phyloP scores from a whole-genome alignment of 208 protist genomes.

The Leptomonas seymouri region DNA sequence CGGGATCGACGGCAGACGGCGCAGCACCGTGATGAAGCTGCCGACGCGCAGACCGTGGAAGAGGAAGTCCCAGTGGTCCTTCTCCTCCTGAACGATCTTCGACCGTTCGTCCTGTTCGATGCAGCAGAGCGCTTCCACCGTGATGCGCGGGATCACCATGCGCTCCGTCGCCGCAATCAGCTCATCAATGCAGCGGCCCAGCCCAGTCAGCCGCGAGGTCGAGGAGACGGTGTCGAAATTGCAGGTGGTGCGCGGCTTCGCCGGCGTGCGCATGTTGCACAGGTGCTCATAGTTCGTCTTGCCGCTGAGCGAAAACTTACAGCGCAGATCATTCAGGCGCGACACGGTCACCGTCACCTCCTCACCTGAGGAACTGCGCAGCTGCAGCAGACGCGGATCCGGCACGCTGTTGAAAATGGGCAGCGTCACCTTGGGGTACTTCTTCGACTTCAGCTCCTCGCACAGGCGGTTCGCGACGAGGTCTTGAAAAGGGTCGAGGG shows the following conservation, averaged over 20 bases:
- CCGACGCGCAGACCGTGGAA: conserved; percentile 72
- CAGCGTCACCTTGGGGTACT: conserved; percentile 77
- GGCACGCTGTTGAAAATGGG: conserved; percentile 83
- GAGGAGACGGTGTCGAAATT: conserved; percentile 51
- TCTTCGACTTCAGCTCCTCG: conserved; percentile 59
- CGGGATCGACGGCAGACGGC: conserved; percentile 32
- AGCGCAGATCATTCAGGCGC: conserved; percentile 68
- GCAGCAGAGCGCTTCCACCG: conserved; percentile 64
- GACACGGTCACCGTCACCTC: conserved; percentile 64
- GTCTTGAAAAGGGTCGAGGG: conserved; percentile 76
- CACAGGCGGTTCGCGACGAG: conserved; percentile 72
- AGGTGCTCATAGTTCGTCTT: conserved; percentile 78
- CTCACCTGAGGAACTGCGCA: conserved; percentile 59
- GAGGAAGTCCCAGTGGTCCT: conserved; percentile 81
- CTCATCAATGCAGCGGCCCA: conserved; percentile 68
- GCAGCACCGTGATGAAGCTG: conserved; percentile 64
- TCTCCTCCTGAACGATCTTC: conserved; percentile 73
- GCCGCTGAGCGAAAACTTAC: conserved; percentile 75
- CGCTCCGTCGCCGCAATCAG: conserved; percentile 62
- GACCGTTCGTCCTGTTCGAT: conserved; percentile 64
- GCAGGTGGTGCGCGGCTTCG: conserved; percentile 58
- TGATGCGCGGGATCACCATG: conserved; percentile 73
- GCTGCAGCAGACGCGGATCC: conserved; percentile 77
- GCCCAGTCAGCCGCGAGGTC: conserved; percentile 49
- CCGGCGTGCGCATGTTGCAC: conserved; percentile 78